Evolutionary conservation across 148 eudicot species (phyloP).

Genomic region (Dianthus caryophyllus): DNA sequence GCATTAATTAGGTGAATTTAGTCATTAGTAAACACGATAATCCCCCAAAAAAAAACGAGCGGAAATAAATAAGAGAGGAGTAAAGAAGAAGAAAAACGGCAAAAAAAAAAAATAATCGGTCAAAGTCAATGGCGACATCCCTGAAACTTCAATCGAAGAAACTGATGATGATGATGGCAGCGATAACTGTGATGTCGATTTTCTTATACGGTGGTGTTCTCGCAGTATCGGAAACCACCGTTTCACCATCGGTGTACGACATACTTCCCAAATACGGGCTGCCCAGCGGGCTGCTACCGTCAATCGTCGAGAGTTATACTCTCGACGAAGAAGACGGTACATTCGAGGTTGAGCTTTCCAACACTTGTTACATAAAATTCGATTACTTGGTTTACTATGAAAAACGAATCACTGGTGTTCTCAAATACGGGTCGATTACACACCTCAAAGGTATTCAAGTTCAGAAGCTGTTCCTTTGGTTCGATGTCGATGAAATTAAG

Average conservation of each 20-base stretch:
- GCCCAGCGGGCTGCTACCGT: constrained; percentile 49
- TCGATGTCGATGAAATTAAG: constrained; percentile 38
- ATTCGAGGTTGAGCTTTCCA: constrained; percentile 28
- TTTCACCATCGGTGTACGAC: constrained; percentile 47
- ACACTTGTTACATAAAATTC: constrained; percentile 36
- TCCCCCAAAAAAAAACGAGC: too few relatives aligned
- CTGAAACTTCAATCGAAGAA: constrained; percentile 14
- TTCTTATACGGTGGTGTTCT: too few relatives aligned
- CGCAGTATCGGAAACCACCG: neutral
- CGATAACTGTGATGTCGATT: too few relatives aligned
- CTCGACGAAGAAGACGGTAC: constrained; percentile 26
- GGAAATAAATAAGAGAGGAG: too few relatives aligned
- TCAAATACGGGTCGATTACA: constrained; percentile 36
- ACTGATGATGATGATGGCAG: neutral
- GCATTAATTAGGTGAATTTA: too few relatives aligned
- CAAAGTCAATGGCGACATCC: constrained; percentile 18
- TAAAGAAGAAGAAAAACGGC: too few relatives aligned
- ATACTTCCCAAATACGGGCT: constrained; percentile 67
- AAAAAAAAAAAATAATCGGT: too few relatives aligned
- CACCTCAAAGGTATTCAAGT: constrained; percentile 39
- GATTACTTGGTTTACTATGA: constrained; percentile 43
- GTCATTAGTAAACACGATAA: too few relatives aligned
- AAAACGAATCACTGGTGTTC: constrained; percentile 28
- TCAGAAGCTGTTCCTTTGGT: constrained; percentile 33
- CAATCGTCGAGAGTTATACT: constrained; percentile 30